Base-by-base conservation (phyloP, 2,329 filamentous ascomycete genomes). In the Nemania abortiva region DNA sequence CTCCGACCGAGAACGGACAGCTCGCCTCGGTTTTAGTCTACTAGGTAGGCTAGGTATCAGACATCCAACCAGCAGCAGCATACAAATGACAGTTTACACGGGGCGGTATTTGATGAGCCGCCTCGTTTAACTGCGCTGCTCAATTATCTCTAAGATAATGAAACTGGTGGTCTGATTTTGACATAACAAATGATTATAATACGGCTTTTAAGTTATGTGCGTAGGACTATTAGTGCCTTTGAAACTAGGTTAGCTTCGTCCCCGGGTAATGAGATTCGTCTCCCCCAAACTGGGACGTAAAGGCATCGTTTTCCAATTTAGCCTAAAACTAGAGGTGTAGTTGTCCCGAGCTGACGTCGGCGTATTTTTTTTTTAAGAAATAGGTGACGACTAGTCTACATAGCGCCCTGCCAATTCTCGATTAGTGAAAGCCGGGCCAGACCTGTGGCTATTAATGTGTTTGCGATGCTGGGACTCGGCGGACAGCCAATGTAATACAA, bases 261-360 rank as follows among this genome's bases (percentile, higher is more conserved):
- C 34, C 34, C 54, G 54, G 54, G 37, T 57, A 39, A 57, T 57
- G 54, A 39, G 34, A 57, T 57, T 34, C 39, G 31, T 45, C 27
- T 64, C 53, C 53, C 29, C 31, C 22, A 50, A 45, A 45, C 53
- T 45, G 61, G 60, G 53, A 45, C 45, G 45, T 56, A 27, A 49
- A 45, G 42, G n/a, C 15, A 39, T 45, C 60, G 37, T 50, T 53
- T 55, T 57, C n/a, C 11, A 63, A 56, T 63, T 63, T 55, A 63
- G 61, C 61, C 61, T 63, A 63, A 63, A 63, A 31, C 58, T 24
- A 13, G 53, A 63, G 60, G 37, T 31, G 60, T 54, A 29, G 49
- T 39, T 31, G 52, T 66, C 39, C 54, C 57, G 45, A 49, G 52
- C 52, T 50, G 20, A 29, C 22, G 20, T 42, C 50, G 27, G 24